Evolutionary conservation across 2,329 filamentous ascomycete genomes (phyloP), one percentile per base, ranked within the genome.

Genomic region (Fusarium tricinctum): DNA sequence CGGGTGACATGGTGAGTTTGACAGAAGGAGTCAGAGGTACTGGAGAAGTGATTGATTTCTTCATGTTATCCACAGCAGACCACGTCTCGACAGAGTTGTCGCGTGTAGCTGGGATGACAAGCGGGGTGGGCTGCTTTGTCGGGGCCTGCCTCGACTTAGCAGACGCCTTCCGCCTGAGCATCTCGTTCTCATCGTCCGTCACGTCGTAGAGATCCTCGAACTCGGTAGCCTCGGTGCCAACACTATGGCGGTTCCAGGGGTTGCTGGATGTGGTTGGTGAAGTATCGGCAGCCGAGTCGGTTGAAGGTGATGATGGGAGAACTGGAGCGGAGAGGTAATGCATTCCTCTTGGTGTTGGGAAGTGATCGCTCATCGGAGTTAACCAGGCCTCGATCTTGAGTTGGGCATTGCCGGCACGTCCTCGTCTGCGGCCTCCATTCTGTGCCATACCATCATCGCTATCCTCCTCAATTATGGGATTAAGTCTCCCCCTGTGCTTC

Each of bases 121-220:
- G 77, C 52, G 82, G 84, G 40, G 74, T 71, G 6, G 78, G 76
- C 73, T 82, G 72, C 73, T 76, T 74, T 69, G 74, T 49, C 75
- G 77, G 70, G 72, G 73, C 68, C 78, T 74, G 77, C 80, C 74
- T 80, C 79, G 70, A 87, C 83, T 74, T 78, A 78, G 72, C 71
- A 73, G 77, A 74, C 17, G 71, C 65, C 44, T 72, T 72, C 39
- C 73, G 73, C 45, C 64, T 74, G 33, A 74, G 67, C 43, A 71
- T 51, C 32, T 58, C 76, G 10, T 87, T 85, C 72, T 97, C 93
- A 55, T 93, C 89, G 70, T 97, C 93, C 17, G 92, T 94, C 42
- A 93, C 86, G 78, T 96, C 92, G 78, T 97, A 97, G 48, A 97
- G 82, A 73, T 97, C 93, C 78, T 97, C 92, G 73, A 95, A 95